Percentiles rank a stretch among this genome's conserved stretches.
Conservation (phyloP, 1,139 yeast genomes). For the Yamadazyma jaroonii region DNA sequence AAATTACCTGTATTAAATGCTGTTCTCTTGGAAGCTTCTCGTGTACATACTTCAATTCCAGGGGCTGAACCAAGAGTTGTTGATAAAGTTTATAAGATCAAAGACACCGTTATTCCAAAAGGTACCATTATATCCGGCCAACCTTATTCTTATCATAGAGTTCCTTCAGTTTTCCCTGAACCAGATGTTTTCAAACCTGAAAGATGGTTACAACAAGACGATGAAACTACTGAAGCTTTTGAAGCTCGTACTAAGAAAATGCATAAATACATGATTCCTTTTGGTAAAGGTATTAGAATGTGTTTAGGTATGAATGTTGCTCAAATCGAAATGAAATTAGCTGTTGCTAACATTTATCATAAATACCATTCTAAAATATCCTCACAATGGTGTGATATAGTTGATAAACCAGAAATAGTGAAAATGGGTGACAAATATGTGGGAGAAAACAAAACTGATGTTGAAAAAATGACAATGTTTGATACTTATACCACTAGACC, state of each 20-base stretch:
- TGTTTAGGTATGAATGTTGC: slow-evolving; percentile 74
- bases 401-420: slow-evolving; percentile 17
- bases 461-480: slow-evolving; percentile 49
- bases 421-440: slow-evolving; percentile 22
- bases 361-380: slow-evolving; percentile 38
- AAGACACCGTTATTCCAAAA: slow-evolving; percentile 39
- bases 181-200: slow-evolving; percentile 56
- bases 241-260: slow-evolving; percentile 39
- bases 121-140: slow-evolving; percentile 62
- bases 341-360: slow-evolving; percentile 53
- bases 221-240: slow-evolving; percentile 33
- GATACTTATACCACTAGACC: slow-evolving; percentile 55
- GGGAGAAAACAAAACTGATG: slow-evolving; percentile 30
- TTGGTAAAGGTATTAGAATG: slow-evolving; percentile 76
- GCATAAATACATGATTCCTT: slow-evolving; percentile 59
- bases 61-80: slow-evolving; percentile 69
- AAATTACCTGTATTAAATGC: slow-evolving; percentile 55
- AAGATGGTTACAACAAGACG: slow-evolving; percentile 51
- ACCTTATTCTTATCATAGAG: slow-evolving; percentile 65
- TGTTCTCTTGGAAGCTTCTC: slow-evolving; percentile 52
- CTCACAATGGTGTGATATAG: slow-evolving; percentile 42
- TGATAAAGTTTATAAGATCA: slow-evolving; percentile 21
- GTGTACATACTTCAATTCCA: slow-evolving; percentile 71
- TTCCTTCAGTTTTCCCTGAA: slow-evolving; percentile 44
- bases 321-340: slow-evolving; percentile 60